These are phyloP conservation scores for Ustilago esculenta DNA, from an alignment of 1,284 basidiomycete genomes.

Conservation along the genomic window DNA sequence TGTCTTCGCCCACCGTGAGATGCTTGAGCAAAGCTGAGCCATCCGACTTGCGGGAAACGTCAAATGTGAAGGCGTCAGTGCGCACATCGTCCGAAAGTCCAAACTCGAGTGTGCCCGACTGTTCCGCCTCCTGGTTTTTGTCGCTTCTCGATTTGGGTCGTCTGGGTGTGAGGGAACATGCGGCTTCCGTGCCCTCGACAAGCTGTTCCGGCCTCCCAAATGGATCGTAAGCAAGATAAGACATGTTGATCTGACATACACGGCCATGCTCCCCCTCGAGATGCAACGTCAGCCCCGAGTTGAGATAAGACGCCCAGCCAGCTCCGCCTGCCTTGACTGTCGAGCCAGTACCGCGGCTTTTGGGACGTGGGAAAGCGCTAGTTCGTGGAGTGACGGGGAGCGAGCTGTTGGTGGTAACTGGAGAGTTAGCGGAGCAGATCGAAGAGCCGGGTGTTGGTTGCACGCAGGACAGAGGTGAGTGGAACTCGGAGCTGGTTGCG, in stretches of 20 bases:
- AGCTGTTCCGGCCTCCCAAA: conserved; percentile 54
- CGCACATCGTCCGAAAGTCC: conserved; percentile 11
- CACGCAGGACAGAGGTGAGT: conserved; percentile 13
- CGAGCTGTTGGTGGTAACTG: conserved; percentile 29
- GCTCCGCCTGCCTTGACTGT: conserved; percentile 20
- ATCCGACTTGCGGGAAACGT: conserved; percentile 11
- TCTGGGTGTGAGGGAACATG: conserved; percentile 25
- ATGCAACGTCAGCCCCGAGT: conserved; percentile 53
- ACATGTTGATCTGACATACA: conserved; percentile 33
- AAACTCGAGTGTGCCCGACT: conserved; percentile 45
- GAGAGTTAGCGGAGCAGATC: conserved; percentile 30
- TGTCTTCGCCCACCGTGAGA: conserved; percentile 53
- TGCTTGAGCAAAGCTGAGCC: conserved; percentile 46
- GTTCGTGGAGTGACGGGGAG: conserved; percentile 28
- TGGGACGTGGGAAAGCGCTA: conserved; percentile 20
- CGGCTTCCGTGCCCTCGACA: conserved; percentile 19
- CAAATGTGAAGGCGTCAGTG: conserved; percentile 4
- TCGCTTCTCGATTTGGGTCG: conserved; percentile 43
- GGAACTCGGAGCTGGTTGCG: conserved; percentile 21
- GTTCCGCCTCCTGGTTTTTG: conserved; percentile 42
- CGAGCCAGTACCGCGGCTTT: conserved; percentile 26
- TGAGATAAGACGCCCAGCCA: conserved; percentile 56
- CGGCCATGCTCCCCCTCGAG: conserved; percentile 48
- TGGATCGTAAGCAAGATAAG: conserved; percentile 57
- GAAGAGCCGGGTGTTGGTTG: conserved; percentile 33